A percentile compares a stretch with the other conserved stretches of the same genome.
These are phyloP conservation scores for Lepiota venenata DNA, from an alignment of 768 basidiomycete genomes.

Conservation along the genomic window DNA sequence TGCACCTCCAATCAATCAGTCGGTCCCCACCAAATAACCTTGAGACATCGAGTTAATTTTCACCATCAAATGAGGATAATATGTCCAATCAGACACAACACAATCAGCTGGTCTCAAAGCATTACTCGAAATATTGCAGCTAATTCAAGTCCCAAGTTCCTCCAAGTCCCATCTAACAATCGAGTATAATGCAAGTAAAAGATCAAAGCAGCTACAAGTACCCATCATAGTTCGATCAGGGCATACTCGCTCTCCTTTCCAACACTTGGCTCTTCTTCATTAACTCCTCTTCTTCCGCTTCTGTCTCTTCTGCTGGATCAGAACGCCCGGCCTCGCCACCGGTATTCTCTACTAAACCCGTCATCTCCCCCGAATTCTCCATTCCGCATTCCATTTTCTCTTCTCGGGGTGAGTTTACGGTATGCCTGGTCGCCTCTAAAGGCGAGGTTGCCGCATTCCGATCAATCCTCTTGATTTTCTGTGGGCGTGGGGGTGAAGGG, in stretches of 20 bases:
- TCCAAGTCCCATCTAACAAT: no score
- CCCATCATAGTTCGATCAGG: not conserved
- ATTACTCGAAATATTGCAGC: no score
- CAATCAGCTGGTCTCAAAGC: no score
- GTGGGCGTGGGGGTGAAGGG: not conserved
- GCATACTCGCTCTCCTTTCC: conserved; percentile 3
- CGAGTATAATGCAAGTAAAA: no score
- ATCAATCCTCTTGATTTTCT: conserved; percentile 3
- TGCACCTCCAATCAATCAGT: no score
- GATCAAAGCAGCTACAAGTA: no score
- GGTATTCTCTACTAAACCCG: not conserved
- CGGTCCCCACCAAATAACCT: no score
- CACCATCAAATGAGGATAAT: no score
- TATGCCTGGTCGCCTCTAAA: not conserved
- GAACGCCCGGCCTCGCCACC: not conserved
- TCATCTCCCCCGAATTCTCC: not conserved
- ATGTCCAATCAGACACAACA: no score
- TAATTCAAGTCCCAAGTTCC: no score
- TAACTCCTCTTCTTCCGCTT: not conserved
- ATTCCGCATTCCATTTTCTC: not conserved
- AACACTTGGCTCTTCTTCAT: not conserved
- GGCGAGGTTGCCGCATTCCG: not conserved
- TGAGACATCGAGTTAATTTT: no score
- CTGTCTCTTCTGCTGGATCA: conserved; percentile 1
- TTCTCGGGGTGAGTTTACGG: not conserved